A percentile compares a stretch with the other conserved stretches of the same genome.
Evolutionary conservation across 106 monocot species (phyloP).

Genomic region (Posidonia australis): DNA sequence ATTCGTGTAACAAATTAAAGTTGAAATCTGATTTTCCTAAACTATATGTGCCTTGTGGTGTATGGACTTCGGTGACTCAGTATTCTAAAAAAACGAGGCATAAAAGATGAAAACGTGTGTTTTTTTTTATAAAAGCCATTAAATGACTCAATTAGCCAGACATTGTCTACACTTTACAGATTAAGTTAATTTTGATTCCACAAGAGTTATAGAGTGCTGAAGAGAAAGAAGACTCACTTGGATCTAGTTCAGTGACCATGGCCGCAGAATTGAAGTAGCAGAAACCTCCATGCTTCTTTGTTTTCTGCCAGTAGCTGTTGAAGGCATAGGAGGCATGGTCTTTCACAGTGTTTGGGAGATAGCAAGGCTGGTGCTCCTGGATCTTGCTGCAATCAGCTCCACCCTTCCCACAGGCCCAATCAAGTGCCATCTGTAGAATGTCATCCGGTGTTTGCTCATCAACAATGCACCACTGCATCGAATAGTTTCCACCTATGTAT

Average conservation of each 20-base stretch:
- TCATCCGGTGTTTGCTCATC: slow-evolving; percentile 73
- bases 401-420: slow-evolving; percentile 82
- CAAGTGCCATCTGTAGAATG: slow-evolving; percentile 62
- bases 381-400: slow-evolving; percentile 75
- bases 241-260: slow-evolving; percentile 61
- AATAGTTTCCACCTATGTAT: slow-evolving; percentile 15
- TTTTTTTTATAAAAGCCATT: too few relatives aligned
- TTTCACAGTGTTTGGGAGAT: slow-evolving; percentile 56
- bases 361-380: slow-evolving; percentile 45
- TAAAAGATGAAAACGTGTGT: too few relatives aligned
- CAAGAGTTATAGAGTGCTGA: too few relatives aligned
- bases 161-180: too few relatives aligned
- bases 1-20: too few relatives aligned
- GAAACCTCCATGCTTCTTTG: slow-evolving; percentile 58
- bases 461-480: slow-evolving; percentile 75
- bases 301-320: slow-evolving; percentile 92
- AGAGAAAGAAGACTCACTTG: slow-evolving; percentile 53
- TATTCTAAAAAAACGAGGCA: too few relatives aligned
- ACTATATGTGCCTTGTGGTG: too few relatives aligned
- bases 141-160: too few relatives aligned
- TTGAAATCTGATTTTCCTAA: too few relatives aligned
- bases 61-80: too few relatives aligned
- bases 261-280: slow-evolving; percentile 82
- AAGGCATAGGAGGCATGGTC: slow-evolving; percentile 86
- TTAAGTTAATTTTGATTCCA: too few relatives aligned